These are phyloP conservation scores for Calendula officinalis DNA, from an alignment of 129 eudicot genomes.

Conservation along the genomic window DNA sequence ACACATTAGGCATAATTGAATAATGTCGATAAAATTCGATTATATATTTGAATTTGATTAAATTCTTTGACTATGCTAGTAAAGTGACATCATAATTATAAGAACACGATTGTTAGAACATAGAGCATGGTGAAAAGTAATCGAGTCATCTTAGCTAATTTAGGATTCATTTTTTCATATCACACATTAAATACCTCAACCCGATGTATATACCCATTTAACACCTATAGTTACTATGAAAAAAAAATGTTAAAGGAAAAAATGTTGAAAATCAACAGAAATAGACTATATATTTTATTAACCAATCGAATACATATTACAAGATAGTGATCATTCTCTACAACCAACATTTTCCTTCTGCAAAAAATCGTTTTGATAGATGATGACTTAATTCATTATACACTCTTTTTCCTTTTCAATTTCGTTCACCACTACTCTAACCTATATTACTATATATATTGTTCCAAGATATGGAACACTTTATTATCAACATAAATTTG, in stretches of 20 bases:
- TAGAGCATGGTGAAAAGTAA: too few species aligned
- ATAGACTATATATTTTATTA: conserved; percentile 4
- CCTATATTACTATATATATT: conserved; percentile 30
- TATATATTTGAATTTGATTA: too few species aligned
- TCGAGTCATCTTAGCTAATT: too few species aligned
- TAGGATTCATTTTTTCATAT: too few species aligned
- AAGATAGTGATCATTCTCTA: conserved; percentile 12
- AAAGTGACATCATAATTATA: too few species aligned
- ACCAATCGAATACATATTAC: conserved; percentile 20
- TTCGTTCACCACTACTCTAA: conserved; percentile 14
- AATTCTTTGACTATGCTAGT: too few species aligned
- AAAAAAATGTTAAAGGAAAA: not conserved
- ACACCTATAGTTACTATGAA: not conserved
- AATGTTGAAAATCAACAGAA: not conserved
- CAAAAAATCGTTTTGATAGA: conserved; percentile 30
- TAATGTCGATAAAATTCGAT: too few species aligned
- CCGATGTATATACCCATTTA: too few species aligned
- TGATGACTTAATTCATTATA: conserved; percentile 32
- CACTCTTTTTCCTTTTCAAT: not conserved
- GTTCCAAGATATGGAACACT: conserved; percentile 14
- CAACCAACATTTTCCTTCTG: conserved; percentile 21
- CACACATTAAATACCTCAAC: too few species aligned
- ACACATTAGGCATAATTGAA: too few species aligned
- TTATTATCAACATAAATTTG: conserved; percentile 12
- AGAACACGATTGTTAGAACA: too few species aligned